Evolutionary conservation across 2,329 filamentous ascomycete species (phyloP).

Genomic region (Emericellopsis atlantica): DNA sequence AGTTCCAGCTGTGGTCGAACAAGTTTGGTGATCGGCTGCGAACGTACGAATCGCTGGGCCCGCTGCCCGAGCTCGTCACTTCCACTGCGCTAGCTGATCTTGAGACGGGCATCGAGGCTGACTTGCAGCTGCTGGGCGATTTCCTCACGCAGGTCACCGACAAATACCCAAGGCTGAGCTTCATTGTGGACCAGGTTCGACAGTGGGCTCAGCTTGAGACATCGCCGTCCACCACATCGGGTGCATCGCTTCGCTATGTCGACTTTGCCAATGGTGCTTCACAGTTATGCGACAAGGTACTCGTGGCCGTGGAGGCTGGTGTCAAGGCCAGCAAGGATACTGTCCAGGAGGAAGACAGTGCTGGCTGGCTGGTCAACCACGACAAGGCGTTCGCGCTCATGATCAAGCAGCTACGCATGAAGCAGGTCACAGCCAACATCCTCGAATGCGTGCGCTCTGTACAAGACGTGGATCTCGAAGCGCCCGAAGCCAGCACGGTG

Average conservation of each 20-base stretch:
- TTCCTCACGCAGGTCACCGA: constrained; percentile 26
- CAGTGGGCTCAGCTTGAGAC: constrained; percentile 41
- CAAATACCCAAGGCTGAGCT: constrained; percentile 44
- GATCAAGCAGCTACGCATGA: constrained; percentile 45
- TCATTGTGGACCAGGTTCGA: constrained; percentile 52
- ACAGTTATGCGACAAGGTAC: constrained; percentile 57
- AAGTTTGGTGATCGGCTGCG: constrained; percentile 29
- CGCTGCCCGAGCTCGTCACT: constrained; percentile 38
- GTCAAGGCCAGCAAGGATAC: constrained; percentile 37
- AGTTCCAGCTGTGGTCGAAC: constrained; percentile 36
- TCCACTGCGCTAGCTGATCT: constrained; percentile 22
- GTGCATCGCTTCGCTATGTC: constrained; percentile 13
- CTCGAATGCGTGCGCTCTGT: constrained; percentile 22
- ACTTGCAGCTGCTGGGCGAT: constrained; percentile 21
- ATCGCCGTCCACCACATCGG: constrained; percentile 2
- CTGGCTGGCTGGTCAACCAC: constrained; percentile 23
- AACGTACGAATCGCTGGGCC: constrained; percentile 26
- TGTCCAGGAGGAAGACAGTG: constrained; percentile 18
- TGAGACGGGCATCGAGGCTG: constrained; percentile 18
- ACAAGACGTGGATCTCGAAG: constrained; percentile 16
- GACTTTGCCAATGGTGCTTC: constrained; percentile 47
- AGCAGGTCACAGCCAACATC: constrained; percentile 35
- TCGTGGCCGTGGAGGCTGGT: constrained; percentile 68
- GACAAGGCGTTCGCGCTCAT: constrained; percentile 38
- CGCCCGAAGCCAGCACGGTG: constrained; percentile 12